Percentiles rank a stretch among this genome's conserved stretches.
Conservation (phyloP, 352 stramenopile species). For the Elongisporangium prolatum region DNA sequence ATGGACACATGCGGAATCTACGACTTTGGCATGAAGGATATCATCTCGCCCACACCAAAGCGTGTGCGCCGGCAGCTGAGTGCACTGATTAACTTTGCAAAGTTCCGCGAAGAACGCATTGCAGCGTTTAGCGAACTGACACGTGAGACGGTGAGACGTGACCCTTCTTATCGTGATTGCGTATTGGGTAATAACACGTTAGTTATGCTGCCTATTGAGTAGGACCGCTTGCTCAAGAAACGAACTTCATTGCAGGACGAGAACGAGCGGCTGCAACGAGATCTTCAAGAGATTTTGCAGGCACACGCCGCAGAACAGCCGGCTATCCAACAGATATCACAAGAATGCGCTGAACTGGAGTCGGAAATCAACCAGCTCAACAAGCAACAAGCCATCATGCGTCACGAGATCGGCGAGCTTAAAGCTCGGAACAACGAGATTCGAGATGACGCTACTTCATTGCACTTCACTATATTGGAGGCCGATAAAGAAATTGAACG, state of each 20-base stretch:
- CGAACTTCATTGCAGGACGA: slow-evolving; percentile 55
- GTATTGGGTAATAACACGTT: background rate
- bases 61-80: slow-evolving; percentile 91
- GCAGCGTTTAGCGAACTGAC: slow-evolving; percentile 78
- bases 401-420: slow-evolving; percentile 75
- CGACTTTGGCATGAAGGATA: slow-evolving; percentile 93
- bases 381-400: slow-evolving; percentile 83
- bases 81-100: slow-evolving; percentile 97
- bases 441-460: slow-evolving; percentile 67
- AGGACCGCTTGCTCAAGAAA: slow-evolving; percentile 38
- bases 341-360: slow-evolving; percentile 83
- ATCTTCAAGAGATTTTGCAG: slow-evolving; percentile 56
- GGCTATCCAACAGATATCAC: slow-evolving; percentile 53
- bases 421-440: slow-evolving; percentile 78
- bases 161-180: background rate
- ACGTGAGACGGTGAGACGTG: slow-evolving; percentile 37
- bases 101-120: slow-evolving; percentile 94
- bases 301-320: slow-evolving; percentile 54
- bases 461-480: slow-evolving; percentile 82
- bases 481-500: slow-evolving; percentile 72
- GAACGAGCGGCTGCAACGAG: slow-evolving; percentile 46
- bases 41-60: slow-evolving; percentile 85
- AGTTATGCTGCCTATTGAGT: background rate
- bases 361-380: slow-evolving; percentile 89
- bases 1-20: slow-evolving; percentile 90